Evolutionary conservation across 495 filamentous ascomycete genomes (phyloP), one percentile per base, ranked within the genome.

Genomic region (Penicilliopsis zonata): DNA sequence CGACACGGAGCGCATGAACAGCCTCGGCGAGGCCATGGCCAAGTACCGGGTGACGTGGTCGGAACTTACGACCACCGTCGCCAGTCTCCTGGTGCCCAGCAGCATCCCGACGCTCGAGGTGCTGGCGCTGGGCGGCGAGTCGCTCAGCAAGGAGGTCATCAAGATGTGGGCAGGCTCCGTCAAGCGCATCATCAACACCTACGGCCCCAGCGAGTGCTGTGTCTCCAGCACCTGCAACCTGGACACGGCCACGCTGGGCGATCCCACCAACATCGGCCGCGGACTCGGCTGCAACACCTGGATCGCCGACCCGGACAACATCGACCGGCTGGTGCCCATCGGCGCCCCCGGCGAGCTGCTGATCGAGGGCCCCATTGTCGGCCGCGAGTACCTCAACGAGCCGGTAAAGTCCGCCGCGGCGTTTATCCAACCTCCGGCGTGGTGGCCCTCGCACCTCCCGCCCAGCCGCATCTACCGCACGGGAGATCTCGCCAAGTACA

Each of bases 291-390:
- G 46, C 12, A 24, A 42, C 13, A 33, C 49, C n/a, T 70, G 66
- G 66, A 54, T 71, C 25, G 58, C 57, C 10, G 47, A 68, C 30
- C 41, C 51, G 2, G 27, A 50, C 9, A 39, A 61, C 28, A 20
- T 35, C 4, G 16, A 60, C 15, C 26, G 33, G 0, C 37, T 71
- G 1, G 36, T 45, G 0, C 53, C 65, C 0, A 30, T 64, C 1
- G 64, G 64, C 7, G 46, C 40, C 0, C 18, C 51, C 1, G 67
- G 65, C 10, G 67, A 71, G 41, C 42, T 71, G 0, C 10, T 65
- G 0, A 40, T 67, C 3, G 58, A 69, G 36, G 64, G 67, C 2
- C 55, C 51, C 0, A 15, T 47, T 4, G 41, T 72, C 0, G 53
- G 43, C 3, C 39, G 55, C 0, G 65, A 61, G 3, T 72, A 72